Evolutionary conservation across 805 yeast species (phyloP).

Genomic region (Lipomyces starkeyi): DNA sequence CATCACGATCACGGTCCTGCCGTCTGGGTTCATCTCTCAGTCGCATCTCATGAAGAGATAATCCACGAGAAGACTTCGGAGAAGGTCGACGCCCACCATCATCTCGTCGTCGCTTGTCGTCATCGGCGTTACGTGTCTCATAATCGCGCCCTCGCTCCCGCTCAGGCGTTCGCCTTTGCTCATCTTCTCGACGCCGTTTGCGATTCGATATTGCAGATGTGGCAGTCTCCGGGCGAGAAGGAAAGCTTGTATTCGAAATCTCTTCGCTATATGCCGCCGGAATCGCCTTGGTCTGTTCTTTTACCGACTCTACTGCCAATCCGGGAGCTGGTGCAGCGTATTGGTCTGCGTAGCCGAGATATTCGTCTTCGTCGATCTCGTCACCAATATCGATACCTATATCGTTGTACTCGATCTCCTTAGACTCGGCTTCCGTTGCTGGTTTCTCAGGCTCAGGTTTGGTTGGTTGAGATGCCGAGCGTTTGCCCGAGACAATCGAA

Average conservation of each 20-base stretch:
- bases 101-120: conserved; percentile 7
- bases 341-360: conserved; percentile 9
- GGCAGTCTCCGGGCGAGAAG: background rate
- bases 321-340: background rate
- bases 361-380: conserved; percentile 23
- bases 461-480: background rate
- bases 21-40: background rate
- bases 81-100: background rate
- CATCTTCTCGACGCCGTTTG: conserved; percentile 23
- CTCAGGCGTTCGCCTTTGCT: conserved; percentile 2
- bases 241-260: background rate
- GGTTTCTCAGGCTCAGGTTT: background rate
- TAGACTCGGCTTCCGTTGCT: conserved; percentile 7
- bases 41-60: background rate
- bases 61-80: background rate
- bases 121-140: background rate
- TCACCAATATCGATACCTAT: conserved; percentile 31
- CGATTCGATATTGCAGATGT: conserved; percentile 5
- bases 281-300: background rate
- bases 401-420: conserved; percentile 18
- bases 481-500: background rate
- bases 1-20: background rate
- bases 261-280: conserved; percentile 4
- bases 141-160: background rate
- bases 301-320: background rate